Percentiles rank a stretch among this genome's conserved stretches.
phyloP scores from a whole-genome alignment of 148 eudicot genomes.

The Polygonum maritimum region DNA sequence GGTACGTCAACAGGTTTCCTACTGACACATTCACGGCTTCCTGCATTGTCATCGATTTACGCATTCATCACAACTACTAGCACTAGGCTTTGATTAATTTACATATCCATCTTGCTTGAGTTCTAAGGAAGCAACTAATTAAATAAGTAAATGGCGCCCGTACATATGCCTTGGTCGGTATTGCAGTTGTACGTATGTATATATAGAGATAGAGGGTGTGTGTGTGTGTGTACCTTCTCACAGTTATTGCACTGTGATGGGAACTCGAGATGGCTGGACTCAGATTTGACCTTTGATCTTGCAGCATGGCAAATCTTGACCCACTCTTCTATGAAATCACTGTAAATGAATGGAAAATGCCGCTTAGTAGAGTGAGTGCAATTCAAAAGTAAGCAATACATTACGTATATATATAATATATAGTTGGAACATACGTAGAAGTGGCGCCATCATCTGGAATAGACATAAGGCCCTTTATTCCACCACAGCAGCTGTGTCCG shows the following conservation, averaged over 20 bases:
- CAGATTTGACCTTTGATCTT: constrained; percentile 45
- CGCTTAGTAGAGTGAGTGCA: neutral
- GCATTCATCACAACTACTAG: no score
- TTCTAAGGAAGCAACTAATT: neutral
- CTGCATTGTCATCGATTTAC: constrained; percentile 24
- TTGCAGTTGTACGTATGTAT: neutral
- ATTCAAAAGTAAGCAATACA: neutral
- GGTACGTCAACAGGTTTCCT: constrained; percentile 74
- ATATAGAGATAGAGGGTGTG: neutral
- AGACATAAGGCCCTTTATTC: constrained; percentile 97
- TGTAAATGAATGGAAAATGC: constrained; percentile 6
- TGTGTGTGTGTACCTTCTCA: constrained; percentile 36
- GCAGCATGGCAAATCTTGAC: constrained; percentile 67
- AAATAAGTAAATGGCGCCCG: no score
- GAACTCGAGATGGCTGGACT: constrained; percentile 26
- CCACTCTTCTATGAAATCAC: constrained; percentile 81
- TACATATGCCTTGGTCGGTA: neutral
- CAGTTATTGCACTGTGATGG: constrained; percentile 50
- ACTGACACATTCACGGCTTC: constrained; percentile 92
- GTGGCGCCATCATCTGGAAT: constrained; percentile 77
- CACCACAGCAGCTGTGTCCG: constrained; percentile 97
- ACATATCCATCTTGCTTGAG: no score
- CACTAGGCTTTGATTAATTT: no score
- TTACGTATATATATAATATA: no score
- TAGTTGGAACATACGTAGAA: constrained; percentile 35